Percentiles rank a stretch among this genome's conserved stretches.
Evolutionary conservation across 306 rosid genomes (phyloP).

Genomic region (Quercus agrifolia): DNA sequence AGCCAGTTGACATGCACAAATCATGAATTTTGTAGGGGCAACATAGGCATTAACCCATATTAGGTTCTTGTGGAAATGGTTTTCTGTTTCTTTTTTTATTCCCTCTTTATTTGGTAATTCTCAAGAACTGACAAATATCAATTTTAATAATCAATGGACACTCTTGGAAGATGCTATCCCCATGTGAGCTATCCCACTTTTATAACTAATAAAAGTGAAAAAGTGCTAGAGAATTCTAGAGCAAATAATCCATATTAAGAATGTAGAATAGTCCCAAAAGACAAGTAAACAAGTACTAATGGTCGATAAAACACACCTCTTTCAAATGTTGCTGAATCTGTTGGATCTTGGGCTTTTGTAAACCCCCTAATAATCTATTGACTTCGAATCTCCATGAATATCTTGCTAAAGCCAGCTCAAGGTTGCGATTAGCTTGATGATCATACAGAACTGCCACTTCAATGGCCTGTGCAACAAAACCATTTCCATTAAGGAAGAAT

Average conservation of each 20-base stretch:
- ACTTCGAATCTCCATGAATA: too few species aligned
- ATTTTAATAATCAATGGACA: background rate
- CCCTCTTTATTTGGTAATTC: background rate
- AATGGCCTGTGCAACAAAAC: slow-evolving; percentile 38
- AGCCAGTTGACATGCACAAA: too few species aligned
- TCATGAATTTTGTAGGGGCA: too few species aligned
- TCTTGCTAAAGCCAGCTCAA: too few species aligned
- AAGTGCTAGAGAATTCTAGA: background rate
- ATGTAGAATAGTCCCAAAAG: background rate
- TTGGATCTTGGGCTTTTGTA: too few species aligned
- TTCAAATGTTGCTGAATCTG: too few species aligned
- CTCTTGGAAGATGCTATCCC: background rate
- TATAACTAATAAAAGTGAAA: background rate
- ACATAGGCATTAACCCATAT: too few species aligned
- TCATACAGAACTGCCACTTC: too few species aligned
- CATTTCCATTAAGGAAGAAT: slow-evolving; percentile 20
- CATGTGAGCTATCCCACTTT: background rate
- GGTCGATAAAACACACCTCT: slow-evolving; percentile 31
- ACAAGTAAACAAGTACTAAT: slow-evolving; percentile 8
- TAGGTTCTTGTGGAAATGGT: background rate
- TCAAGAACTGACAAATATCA: background rate
- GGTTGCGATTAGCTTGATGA: too few species aligned
- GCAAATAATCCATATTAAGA: background rate
- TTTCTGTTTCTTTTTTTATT: background rate
- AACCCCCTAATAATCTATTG: too few species aligned